A percentile compares a stretch with the other conserved stretches of the same genome.
phyloP scores from a whole-genome alignment of 2,329 filamentous ascomycete genomes.

The Sphaerulina vaccinii region DNA sequence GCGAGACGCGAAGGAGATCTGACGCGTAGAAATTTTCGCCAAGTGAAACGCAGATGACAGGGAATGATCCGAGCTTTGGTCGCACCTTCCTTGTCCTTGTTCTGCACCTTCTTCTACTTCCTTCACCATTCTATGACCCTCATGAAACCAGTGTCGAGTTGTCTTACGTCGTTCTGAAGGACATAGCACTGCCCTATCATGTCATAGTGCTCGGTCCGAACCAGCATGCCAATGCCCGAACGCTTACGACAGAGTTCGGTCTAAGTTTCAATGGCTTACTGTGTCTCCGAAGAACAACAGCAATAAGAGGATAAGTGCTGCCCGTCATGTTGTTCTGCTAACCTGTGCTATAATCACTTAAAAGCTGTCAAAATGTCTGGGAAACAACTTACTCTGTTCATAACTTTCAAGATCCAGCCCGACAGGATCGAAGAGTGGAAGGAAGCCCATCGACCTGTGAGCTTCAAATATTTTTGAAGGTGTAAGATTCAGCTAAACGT shows the following conservation, averaged over 20 bases:
- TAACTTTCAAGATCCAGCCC: constrained; percentile 27
- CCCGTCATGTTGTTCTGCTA: no score
- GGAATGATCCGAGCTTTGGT: neutral
- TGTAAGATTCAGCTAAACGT: neutral
- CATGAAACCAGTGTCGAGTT: no score
- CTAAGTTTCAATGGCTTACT: neutral
- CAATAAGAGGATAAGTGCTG: neutral
- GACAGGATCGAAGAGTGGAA: constrained; percentile 24
- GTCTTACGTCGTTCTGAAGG: no score
- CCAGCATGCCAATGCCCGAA: neutral
- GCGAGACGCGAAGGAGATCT: neutral
- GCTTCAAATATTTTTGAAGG: neutral
- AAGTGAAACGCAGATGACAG: neutral
- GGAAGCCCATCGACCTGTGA: constrained; percentile 28
- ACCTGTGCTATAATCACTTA: neutral
- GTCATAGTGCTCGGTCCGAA: neutral
- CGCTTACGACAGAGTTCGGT: neutral
- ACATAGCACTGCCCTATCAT: no score
- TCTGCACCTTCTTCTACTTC: neutral
- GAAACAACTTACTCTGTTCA: constrained; percentile 25
- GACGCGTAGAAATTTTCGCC: no score
- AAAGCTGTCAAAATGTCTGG: neutral
- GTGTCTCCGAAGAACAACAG: neutral
- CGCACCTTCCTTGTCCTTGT: neutral
- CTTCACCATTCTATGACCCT: neutral